phyloP scores from a whole-genome alignment of 805 yeast genomes.

The Wickerhamia fluorescens region DNA sequence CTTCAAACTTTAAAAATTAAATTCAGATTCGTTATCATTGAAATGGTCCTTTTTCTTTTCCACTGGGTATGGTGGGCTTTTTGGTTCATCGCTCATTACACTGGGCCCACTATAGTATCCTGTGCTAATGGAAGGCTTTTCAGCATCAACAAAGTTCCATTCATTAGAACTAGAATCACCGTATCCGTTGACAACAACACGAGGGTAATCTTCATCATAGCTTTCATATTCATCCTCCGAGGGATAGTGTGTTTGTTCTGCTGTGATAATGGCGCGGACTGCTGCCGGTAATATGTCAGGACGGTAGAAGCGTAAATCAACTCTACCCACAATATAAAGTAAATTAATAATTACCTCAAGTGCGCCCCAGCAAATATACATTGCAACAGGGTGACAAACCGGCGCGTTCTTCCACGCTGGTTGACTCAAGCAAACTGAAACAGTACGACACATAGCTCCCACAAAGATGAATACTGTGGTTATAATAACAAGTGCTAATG shows the following conservation, averaged over 20 bases:
- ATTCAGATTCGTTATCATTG: no score
- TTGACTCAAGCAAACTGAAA: slow-evolving; percentile 5
- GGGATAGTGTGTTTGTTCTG: slow-evolving; percentile 17
- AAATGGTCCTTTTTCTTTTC: slow-evolving; percentile 8
- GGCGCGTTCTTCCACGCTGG: slow-evolving; percentile 1
- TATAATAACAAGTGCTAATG: slow-evolving; percentile 6
- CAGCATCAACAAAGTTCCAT: slow-evolving; percentile 9
- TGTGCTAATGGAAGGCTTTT: no score
- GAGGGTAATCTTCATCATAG: no score
- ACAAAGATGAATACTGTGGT: slow-evolving; percentile 9
- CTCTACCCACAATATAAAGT: slow-evolving; percentile 13
- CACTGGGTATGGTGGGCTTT: slow-evolving; percentile 4
- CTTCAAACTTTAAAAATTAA: no score
- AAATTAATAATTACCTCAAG: slow-evolving; percentile 12
- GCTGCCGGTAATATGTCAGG: slow-evolving; percentile 14
- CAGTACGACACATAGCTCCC: slow-evolving; percentile 7
- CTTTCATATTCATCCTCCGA: slow-evolving; percentile 22
- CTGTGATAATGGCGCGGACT: slow-evolving; percentile 13
- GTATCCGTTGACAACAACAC: no score
- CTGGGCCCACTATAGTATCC: no score
- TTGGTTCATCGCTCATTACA: not conserved
- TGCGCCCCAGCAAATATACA: slow-evolving; percentile 15
- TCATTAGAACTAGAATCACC: no score
- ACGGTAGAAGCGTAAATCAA: slow-evolving; percentile 17
- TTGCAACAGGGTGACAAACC: slow-evolving; percentile 6